Conservation (phyloP, 208 protist genomes). For the Trypanosoma avium region DNA sequence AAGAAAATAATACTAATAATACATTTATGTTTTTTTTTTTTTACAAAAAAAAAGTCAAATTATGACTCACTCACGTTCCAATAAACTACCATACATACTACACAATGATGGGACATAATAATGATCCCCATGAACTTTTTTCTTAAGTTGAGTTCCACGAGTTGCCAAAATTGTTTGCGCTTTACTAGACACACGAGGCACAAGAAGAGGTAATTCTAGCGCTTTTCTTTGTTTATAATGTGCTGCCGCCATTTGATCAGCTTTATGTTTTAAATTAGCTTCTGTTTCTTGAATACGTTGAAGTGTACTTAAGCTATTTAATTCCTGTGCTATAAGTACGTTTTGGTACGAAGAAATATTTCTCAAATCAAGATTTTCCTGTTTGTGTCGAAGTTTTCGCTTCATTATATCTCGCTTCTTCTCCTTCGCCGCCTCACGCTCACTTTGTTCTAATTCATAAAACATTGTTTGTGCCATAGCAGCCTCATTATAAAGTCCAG, state of each 20-base stretch:
- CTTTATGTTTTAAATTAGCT: slow-evolving; percentile 42
- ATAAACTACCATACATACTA: slow-evolving; percentile 46
- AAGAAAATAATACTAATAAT: background rate
- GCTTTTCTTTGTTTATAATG: slow-evolving; percentile 44
- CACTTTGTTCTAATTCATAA: background rate
- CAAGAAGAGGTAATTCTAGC: slow-evolving; percentile 28
- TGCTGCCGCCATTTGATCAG: slow-evolving; percentile 55
- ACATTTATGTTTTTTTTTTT: background rate
- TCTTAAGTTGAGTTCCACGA: slow-evolving; percentile 56
- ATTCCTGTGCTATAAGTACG: slow-evolving; percentile 14
- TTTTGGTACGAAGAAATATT: slow-evolving; percentile 10
- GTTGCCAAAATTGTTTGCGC: slow-evolving; percentile 25
- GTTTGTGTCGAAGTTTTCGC: slow-evolving; percentile 19
- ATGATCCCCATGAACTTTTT: slow-evolving; percentile 42
- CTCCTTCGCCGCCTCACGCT: slow-evolving; percentile 11
- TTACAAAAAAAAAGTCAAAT: background rate
- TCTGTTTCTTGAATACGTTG: slow-evolving; percentile 21
- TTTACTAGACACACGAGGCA: slow-evolving; percentile 22
- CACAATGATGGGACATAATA: slow-evolving; percentile 59
- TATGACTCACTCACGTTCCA: slow-evolving; percentile 18
- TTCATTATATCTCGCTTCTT: slow-evolving; percentile 19
- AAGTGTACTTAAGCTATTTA: slow-evolving; percentile 13
- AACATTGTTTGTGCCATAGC: slow-evolving; percentile 19
- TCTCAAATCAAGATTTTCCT: slow-evolving; percentile 1
- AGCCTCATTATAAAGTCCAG: slow-evolving; percentile 38